Conservation (phyloP, 805 yeast genomes). For the Metschnikowia orientalis region DNA sequence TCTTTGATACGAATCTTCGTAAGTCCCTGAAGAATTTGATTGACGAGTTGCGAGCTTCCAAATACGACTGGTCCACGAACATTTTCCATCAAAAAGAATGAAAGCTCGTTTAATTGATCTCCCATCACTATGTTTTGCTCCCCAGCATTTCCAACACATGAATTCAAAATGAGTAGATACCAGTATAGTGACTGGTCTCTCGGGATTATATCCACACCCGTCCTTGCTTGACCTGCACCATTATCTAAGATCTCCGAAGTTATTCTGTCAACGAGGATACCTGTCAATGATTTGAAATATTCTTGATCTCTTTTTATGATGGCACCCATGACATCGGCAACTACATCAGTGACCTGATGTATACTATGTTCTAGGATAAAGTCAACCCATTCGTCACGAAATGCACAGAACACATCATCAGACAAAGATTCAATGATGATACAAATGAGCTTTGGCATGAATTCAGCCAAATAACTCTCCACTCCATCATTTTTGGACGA, state of each 20-base stretch:
- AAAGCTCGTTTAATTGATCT: slow-evolving; percentile 44
- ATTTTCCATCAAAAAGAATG: slow-evolving; percentile 39
- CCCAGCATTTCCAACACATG: slow-evolving; percentile 68
- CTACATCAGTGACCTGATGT: slow-evolving; percentile 58
- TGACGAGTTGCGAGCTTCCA: slow-evolving; percentile 57
- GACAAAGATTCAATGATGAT: slow-evolving; percentile 53
- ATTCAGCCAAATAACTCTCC: slow-evolving; percentile 42
- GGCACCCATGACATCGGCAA: slow-evolving; percentile 70
- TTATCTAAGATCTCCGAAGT: slow-evolving; percentile 66
- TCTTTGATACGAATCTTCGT: slow-evolving; percentile 60
- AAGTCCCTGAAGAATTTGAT: slow-evolving; percentile 60
- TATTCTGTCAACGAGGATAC: slow-evolving; percentile 48
- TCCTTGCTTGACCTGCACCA: slow-evolving; percentile 74
- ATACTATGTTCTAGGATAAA: slow-evolving; percentile 57
- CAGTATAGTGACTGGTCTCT: slow-evolving; percentile 74
- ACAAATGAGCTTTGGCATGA: slow-evolving; percentile 34
- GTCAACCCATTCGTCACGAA: slow-evolving; percentile 47
- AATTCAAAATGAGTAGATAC: slow-evolving; percentile 65
- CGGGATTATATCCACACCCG: slow-evolving; percentile 62
- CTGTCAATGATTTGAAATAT: slow-evolving; percentile 40
- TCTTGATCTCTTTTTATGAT: slow-evolving; percentile 62
- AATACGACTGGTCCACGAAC: slow-evolving; percentile 65
- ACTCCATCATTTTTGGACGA: slow-evolving; percentile 47
- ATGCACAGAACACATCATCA: slow-evolving; percentile 46
- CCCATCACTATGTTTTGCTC: slow-evolving; percentile 40